Evolutionary conservation across 345 rosid species (phyloP).

Genomic region (Moringa oleifera): DNA sequence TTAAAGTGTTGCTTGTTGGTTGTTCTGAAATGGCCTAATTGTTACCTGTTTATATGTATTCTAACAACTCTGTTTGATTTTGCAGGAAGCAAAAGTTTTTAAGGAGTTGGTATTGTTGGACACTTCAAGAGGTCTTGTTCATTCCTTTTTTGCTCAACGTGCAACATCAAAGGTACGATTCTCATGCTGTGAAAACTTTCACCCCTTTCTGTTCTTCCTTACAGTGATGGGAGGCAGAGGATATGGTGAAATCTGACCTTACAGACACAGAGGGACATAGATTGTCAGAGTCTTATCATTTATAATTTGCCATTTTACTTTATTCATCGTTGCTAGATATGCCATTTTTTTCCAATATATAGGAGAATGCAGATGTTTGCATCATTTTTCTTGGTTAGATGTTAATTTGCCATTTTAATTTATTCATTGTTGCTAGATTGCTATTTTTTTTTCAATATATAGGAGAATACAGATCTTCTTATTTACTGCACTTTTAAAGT

Average conservation of each 20-base stretch:
- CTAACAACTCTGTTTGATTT: slow-evolving; percentile 14
- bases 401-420: too few relatives aligned
- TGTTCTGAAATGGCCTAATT: background rate
- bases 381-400: too few relatives aligned
- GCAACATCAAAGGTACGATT: slow-evolving; percentile 67
- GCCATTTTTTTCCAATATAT: background rate
- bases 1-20: background rate
- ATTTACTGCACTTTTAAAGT: background rate
- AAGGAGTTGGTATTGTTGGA: slow-evolving; percentile 63
- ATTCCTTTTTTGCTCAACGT: slow-evolving; percentile 84
- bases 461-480: background rate
- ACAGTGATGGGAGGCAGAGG: background rate
- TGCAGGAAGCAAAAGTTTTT: slow-evolving; percentile 85
- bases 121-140: slow-evolving; percentile 83
- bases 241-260: background rate
- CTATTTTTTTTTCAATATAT: background rate
- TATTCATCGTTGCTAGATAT: too few relatives aligned
- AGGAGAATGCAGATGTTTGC: background rate
- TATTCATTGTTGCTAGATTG: background rate
- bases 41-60: slow-evolving; percentile 3
- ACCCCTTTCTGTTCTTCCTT: slow-evolving; percentile 2
- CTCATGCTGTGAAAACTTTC: slow-evolving; percentile 1
- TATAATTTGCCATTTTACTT: too few relatives aligned
- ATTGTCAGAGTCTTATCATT: too few relatives aligned
- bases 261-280: background rate